Base-by-base conservation (phyloP, 1,139 yeast genomes). In the Candida sojae region DNA sequence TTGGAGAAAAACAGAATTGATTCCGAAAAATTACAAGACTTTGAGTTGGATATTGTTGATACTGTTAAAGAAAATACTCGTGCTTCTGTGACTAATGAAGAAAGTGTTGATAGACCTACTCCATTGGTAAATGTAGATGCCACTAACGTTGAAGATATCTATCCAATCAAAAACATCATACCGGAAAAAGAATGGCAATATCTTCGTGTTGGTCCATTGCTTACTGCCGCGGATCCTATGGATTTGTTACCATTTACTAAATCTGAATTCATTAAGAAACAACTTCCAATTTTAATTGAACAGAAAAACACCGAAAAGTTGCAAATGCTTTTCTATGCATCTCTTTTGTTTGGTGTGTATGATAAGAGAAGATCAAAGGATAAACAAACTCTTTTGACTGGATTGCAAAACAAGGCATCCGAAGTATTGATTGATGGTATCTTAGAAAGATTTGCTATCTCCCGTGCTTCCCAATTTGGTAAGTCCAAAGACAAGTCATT, bases 1-100 rank as follows among this genome's bases (percentile, higher is more conserved):
- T 68, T 84, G 61, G 95, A 86, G 62, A 82, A 87, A 67, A 93
- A 93, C 70, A 80, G 87, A 62, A 85, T 93, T 63, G 97, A 93
- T 64, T 80, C 96, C 2, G 95, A 83, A 44, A 83, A 84, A 66
- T 77, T 92, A 56, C 86, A 81, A 50, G 88, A 80, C 55, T 74
- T 85, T 46, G 93, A 92, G 63, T 67, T 82, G 54, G 96, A 89
- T 58, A 91, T 93, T 59, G 83, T 91, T 48, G 97, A 88, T 59
- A 77, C 85, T 32, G 93, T 95, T 53, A 82, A 82, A 63, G 76
- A 79, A 33, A 78, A 85, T 39, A 89, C 98, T 2, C 78, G 75
- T 45, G 82, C 79, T 50, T 75, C 92, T 57, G 97, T 97, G 40
- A 72, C 92, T 2, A 79, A 77, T 43, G 72, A 73, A 30, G 81